Evolutionary conservation across 163 green algal genomes (phyloP).

Genomic region (Chlamydomonas reinhardtii): DNA sequence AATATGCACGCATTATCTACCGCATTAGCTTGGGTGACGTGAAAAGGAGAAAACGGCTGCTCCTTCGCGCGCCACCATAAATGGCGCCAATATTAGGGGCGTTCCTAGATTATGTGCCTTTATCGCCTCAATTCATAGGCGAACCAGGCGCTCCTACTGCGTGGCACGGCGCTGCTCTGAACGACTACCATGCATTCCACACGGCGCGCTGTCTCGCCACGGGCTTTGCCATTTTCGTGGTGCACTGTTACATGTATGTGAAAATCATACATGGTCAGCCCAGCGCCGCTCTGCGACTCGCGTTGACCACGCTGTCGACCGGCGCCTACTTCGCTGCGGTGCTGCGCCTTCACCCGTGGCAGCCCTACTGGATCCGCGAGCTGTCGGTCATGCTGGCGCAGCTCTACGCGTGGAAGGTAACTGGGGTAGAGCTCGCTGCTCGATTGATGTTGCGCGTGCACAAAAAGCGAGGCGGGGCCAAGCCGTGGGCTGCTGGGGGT

Average conservation of each 20-base stretch:
- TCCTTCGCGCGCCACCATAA: no score
- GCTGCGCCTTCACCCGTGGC: not conserved
- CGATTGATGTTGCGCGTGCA: no score
- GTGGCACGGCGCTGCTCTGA: not conserved
- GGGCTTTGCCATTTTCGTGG: not conserved
- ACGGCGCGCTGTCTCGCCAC: not conserved
- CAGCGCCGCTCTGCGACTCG: not conserved
- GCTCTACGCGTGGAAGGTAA: slow-evolving; percentile 17
- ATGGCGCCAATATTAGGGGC: no score
- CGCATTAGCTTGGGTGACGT: no score
- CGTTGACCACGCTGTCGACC: not conserved
- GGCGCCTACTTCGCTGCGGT: no score
- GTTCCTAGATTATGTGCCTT: no score
- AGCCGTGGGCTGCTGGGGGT: not conserved
- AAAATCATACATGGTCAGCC: not conserved
- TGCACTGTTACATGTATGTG: not conserved
- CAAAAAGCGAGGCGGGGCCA: no score
- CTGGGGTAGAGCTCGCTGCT: not conserved
- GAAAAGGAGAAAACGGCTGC: no score
- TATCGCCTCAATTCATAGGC: no score
- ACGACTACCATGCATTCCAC: not conserved
- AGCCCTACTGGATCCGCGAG: slow-evolving; percentile 26
- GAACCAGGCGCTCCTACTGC: not conserved
- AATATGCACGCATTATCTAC: no score
- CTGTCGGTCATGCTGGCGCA: slow-evolving; percentile 39